Evolutionary conservation across 2,329 filamentous ascomycete genomes (phyloP).

Genomic region (Colletotrichum eleusines): DNA sequence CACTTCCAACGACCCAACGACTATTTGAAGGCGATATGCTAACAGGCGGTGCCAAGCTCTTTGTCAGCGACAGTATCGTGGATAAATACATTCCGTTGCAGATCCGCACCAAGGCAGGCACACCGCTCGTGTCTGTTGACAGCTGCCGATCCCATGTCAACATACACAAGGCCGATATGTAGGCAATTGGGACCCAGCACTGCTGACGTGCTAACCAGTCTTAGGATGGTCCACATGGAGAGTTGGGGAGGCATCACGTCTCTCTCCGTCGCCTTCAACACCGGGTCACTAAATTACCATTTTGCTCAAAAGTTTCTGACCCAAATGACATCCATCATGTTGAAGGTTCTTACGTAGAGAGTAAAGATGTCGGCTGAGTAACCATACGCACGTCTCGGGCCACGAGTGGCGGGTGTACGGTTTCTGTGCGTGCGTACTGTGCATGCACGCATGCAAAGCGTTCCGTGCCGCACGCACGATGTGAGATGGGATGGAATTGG

Average conservation of each 20-base stretch:
- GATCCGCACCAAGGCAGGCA: not conserved
- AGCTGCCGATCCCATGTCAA: not conserved
- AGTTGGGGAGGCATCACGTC: not conserved
- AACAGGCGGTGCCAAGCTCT: not conserved
- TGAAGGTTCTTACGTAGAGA: not conserved
- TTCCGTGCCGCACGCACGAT: not conserved
- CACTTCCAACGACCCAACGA: not conserved
- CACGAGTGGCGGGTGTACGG: not conserved
- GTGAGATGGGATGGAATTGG: not conserved
- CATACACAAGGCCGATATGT: not conserved
- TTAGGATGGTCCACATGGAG: not conserved
- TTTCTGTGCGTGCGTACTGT: not conserved
- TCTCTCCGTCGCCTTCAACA: not conserved
- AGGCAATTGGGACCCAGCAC: not conserved
- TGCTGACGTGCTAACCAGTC: not conserved
- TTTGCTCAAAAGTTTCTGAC: not conserved
- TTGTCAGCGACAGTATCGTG: conserved; percentile 7
- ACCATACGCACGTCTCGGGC: too few species aligned
- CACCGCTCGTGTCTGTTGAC: not conserved
- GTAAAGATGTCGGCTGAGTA: too few species aligned
- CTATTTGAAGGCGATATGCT: not conserved
- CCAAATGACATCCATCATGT: not conserved
- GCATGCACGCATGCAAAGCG: too few species aligned
- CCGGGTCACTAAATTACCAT: not conserved
- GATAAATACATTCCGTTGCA: not conserved